phyloP scores from a whole-genome alignment of 352 stramenopile species.

The Pythium guiyangense region DNA sequence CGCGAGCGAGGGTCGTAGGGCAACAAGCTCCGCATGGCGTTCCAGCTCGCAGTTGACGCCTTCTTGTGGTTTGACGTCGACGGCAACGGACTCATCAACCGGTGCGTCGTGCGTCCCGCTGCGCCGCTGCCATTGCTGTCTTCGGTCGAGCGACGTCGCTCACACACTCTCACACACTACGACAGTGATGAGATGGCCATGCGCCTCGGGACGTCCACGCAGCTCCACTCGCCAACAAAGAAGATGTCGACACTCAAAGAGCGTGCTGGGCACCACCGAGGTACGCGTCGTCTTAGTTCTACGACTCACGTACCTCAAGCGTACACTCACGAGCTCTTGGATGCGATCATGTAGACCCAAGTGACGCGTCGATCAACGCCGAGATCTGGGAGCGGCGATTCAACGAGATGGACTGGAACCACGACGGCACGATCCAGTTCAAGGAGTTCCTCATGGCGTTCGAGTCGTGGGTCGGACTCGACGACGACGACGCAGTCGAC shows the following conservation, averaged over 20 bases:
- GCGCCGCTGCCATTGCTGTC: too few species aligned
- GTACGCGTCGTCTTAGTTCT: neutral
- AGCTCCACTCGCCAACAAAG: conserved; percentile 74
- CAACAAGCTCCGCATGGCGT: conserved; percentile 77
- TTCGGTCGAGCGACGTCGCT: too few species aligned
- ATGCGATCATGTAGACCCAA: conserved; percentile 12
- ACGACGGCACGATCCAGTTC: conserved; percentile 84
- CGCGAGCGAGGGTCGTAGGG: conserved; percentile 19
- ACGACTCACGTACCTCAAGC: neutral
- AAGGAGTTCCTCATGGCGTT: conserved; percentile 89
- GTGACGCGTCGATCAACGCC: conserved; percentile 52
- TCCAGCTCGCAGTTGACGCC: conserved; percentile 77
- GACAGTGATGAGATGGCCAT: conserved; percentile 44
- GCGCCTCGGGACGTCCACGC: conserved; percentile 55
- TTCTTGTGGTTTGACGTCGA: conserved; percentile 86
- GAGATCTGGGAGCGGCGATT: conserved; percentile 81
- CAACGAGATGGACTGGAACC: conserved; percentile 86
- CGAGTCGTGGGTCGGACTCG: conserved; percentile 80
- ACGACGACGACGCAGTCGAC: conserved; percentile 50
- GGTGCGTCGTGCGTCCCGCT: conserved; percentile 18
- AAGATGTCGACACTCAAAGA: conserved; percentile 43
- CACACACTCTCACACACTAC: neutral
- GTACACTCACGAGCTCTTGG: too few species aligned
- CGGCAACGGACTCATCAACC: conserved; percentile 71
- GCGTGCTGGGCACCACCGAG: conserved; percentile 12